phyloP scores from a whole-genome alignment of 106 monocot species.

The Dendrobium officinale region DNA sequence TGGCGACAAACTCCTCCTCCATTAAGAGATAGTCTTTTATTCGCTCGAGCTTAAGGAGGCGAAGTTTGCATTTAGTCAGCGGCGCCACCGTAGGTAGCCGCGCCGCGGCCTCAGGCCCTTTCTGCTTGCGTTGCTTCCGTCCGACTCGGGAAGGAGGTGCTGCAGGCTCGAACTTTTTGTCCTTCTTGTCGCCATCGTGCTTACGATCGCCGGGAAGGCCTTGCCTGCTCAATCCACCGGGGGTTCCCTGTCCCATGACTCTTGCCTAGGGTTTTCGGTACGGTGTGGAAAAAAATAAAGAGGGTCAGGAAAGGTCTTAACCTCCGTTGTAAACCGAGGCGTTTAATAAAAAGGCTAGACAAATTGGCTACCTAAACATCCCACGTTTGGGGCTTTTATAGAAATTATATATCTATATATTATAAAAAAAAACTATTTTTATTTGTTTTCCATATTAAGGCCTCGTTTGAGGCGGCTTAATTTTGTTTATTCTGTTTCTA shows the following conservation, averaged over 20 bases:
- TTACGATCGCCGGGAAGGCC: slow-evolving; percentile 54
- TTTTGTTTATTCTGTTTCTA: too few relatives aligned
- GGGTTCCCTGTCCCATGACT: slow-evolving; percentile 57
- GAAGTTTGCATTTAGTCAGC: slow-evolving; percentile 82
- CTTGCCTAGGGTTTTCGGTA: background rate
- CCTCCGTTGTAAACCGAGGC: too few relatives aligned
- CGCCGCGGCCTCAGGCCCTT: slow-evolving; percentile 83
- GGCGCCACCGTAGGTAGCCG: slow-evolving; percentile 79
- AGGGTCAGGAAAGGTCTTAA: too few relatives aligned
- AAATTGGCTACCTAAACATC: too few relatives aligned
- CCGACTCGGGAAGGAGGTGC: slow-evolving; percentile 85
- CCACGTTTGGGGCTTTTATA: too few relatives aligned
- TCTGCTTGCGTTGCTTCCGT: slow-evolving; percentile 91
- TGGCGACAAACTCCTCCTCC: slow-evolving; percentile 96
- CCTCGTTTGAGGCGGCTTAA: too few relatives aligned
- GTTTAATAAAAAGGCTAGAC: too few relatives aligned
- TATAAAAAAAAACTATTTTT: too few relatives aligned
- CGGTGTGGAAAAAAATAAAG: background rate
- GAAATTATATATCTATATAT: too few relatives aligned
- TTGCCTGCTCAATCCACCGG: slow-evolving; percentile 47
- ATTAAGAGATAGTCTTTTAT: slow-evolving; percentile 94
- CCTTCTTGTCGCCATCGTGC: slow-evolving; percentile 51
- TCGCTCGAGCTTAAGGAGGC: slow-evolving; percentile 88
- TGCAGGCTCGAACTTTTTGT: slow-evolving; percentile 88
- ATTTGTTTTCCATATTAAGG: too few relatives aligned